A percentile compares a stretch with the other conserved stretches of the same genome.
Evolutionary conservation across 148 eudicot genomes (phyloP).

Genomic region (Camellia granthamiana): DNA sequence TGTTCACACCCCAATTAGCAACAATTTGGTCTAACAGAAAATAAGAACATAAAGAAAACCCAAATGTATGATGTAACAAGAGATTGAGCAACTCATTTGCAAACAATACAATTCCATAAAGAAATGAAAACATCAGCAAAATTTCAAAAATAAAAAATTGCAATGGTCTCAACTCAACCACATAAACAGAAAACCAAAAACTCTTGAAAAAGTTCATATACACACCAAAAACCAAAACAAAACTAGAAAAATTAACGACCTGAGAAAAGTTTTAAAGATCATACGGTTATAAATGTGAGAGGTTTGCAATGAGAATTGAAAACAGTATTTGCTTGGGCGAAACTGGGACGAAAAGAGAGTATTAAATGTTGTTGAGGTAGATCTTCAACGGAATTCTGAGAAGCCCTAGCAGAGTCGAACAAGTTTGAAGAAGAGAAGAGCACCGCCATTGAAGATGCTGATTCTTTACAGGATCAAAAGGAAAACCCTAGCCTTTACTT

Average conservation of each 20-base stretch:
- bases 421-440: not conserved
- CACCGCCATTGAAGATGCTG: conserved; percentile 32
- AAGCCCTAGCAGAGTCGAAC: not conserved
- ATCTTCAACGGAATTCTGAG: conserved; percentile 7
- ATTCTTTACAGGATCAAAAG: conserved; percentile 23
- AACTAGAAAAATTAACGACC: not conserved
- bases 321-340: not conserved
- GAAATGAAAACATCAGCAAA: not conserved
- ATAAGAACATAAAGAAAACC: not conserved
- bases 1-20: not conserved
- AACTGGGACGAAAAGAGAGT: not conserved
- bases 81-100: not conserved
- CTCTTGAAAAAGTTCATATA: not conserved
- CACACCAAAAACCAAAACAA: not conserved
- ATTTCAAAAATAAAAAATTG: not conserved
- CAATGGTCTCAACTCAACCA: not conserved
- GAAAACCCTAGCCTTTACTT: not conserved
- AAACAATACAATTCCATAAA: not conserved
- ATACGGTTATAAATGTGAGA: not conserved
- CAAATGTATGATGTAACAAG: not conserved
- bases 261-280: not conserved
- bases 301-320: not conserved
- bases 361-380: not conserved
- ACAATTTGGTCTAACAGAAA: not conserved
- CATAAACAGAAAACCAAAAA: not conserved